These are phyloP conservation scores for Stereum hirsutum DNA, from an alignment of 1,284 basidiomycete genomes.

Conservation along the genomic window DNA sequence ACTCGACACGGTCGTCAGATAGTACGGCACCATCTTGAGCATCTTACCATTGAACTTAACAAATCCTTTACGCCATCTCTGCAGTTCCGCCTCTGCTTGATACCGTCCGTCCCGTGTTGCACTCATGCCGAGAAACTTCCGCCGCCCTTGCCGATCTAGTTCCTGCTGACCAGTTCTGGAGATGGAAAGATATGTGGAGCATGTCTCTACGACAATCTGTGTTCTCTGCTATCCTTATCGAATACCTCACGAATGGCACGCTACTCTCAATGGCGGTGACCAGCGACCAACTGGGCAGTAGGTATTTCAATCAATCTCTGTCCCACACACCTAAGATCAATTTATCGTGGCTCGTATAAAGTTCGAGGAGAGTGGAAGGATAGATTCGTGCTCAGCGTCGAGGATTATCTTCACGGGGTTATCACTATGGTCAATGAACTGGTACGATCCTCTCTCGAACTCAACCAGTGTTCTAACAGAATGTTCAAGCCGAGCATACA, in stretches of 20 bases:
- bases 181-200: constrained; percentile 75
- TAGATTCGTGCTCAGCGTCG: constrained; percentile 54
- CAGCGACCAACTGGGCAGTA: constrained; percentile 56
- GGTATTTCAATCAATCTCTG: constrained; percentile 20
- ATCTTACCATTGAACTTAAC: constrained; percentile 4
- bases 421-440: constrained; percentile 79
- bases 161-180: constrained; percentile 71
- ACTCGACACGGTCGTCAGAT: constrained; percentile 56
- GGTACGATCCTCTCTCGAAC: constrained; percentile 38
- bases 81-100: constrained; percentile 55
- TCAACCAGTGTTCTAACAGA: neutral
- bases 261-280: constrained; percentile 51
- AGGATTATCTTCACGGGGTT: constrained; percentile 82
- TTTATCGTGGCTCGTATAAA: constrained; percentile 22
- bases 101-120: constrained; percentile 42
- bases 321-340: neutral
- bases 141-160: constrained; percentile 43
- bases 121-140: constrained; percentile 43
- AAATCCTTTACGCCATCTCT: constrained; percentile 1
- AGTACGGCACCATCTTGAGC: constrained; percentile 31
- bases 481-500: constrained; percentile 19
- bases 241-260: constrained; percentile 53
- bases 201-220: constrained; percentile 55
- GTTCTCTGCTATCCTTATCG: constrained; percentile 55
- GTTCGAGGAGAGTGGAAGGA: constrained; percentile 68